These are phyloP conservation scores for Aspergillus coremiiformis DNA, from an alignment of 495 filamentous ascomycete species.

Conservation along the genomic window DNA sequence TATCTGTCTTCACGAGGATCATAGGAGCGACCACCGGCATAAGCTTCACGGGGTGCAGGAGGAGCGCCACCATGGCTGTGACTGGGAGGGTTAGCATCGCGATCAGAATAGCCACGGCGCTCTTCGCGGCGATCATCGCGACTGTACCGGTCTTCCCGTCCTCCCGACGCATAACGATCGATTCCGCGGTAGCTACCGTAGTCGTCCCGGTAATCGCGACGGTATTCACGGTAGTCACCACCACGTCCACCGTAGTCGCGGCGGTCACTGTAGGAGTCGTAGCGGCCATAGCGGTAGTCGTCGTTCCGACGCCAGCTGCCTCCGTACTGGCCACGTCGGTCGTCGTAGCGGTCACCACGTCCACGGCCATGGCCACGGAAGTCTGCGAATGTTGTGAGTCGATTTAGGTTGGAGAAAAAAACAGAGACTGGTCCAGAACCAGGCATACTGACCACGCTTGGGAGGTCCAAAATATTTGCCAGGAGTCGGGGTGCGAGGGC, in stretches of 20 bases:
- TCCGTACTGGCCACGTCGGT: constrained; percentile 49
- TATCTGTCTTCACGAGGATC: constrained; percentile 45
- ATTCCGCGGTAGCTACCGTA: constrained; percentile 47
- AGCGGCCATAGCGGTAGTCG: constrained; percentile 43
- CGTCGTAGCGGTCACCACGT: constrained; percentile 45
- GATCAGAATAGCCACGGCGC: constrained; percentile 56
- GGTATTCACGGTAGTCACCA: constrained; percentile 43
- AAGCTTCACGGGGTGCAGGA: neutral
- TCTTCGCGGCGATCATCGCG: constrained; percentile 55
- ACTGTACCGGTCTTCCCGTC: constrained; percentile 63
- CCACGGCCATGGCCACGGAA: constrained; percentile 43
- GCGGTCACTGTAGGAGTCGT: constrained; percentile 54
- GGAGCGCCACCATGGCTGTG: constrained; percentile 39
- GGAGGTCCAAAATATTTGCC: constrained; percentile 99
- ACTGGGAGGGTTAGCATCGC: constrained; percentile 49
- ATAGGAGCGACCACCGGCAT: constrained; percentile 39
- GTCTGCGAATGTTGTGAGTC: constrained; percentile 34
- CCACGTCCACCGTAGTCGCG: constrained; percentile 47
- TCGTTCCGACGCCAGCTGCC: constrained; percentile 42
- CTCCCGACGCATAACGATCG: constrained; percentile 54
- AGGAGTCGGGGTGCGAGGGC: constrained; percentile 91
- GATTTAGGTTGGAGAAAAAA: neutral
- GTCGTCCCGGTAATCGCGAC: constrained; percentile 38
- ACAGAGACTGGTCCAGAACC: neutral
- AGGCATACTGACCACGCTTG: constrained; percentile 72